Evolutionary conservation across 495 filamentous ascomycete genomes (phyloP).

Genomic region (Cercophora sp.): DNA sequence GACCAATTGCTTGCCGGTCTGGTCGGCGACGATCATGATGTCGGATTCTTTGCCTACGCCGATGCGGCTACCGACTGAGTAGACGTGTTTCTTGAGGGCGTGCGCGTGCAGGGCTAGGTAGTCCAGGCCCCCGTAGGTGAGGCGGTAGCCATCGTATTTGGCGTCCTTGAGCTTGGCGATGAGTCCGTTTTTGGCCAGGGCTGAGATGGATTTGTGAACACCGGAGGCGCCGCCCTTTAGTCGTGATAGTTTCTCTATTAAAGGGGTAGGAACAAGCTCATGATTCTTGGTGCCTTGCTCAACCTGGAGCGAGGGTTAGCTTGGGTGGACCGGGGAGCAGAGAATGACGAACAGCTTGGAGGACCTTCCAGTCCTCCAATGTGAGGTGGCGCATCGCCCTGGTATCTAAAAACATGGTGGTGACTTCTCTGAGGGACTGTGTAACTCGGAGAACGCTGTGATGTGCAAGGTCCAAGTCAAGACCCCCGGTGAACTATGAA

Average conservation of each 20-base stretch:
- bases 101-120: conserved; percentile 91
- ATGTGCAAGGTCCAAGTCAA: too few species aligned
- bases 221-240: conserved; percentile 72
- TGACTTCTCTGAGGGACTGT: background rate
- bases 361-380: conserved; percentile 88
- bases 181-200: conserved; percentile 84
- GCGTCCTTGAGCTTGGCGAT: conserved; percentile 93
- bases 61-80: conserved; percentile 90
- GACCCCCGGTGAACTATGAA: background rate
- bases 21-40: conserved; percentile 84
- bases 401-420: conserved; percentile 86
- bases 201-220: conserved; percentile 84
- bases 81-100: conserved; percentile 69
- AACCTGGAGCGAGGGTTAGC: conserved; percentile 51
- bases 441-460: too few species aligned
- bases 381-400: conserved; percentile 88
- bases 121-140: conserved; percentile 95
- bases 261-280: conserved; percentile 85
- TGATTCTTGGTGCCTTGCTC: conserved; percentile 95
- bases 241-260: conserved; percentile 79
- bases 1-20: conserved; percentile 60
- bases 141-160: conserved; percentile 95
- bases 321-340: conserved; percentile 1
- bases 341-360: conserved; percentile 69
- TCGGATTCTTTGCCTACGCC: conserved; percentile 97